Percentiles rank a stretch among this genome's conserved stretches.
These are phyloP conservation scores for Ceratocystis huliohia DNA, from an alignment of 2,329 filamentous ascomycete species.

Conservation along the genomic window DNA sequence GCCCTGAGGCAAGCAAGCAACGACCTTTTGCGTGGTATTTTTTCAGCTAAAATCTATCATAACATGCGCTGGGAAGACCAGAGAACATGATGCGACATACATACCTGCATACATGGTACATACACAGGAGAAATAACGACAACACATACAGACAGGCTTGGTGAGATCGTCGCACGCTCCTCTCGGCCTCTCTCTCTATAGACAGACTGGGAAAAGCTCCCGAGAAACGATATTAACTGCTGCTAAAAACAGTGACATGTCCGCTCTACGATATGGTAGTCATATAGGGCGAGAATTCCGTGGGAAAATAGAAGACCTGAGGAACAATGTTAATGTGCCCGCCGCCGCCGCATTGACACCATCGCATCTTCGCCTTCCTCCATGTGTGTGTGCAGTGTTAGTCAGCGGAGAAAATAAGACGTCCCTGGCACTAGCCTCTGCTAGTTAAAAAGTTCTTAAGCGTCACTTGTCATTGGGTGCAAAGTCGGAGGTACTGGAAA, in stretches of 20 bases:
- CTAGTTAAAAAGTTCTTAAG: background rate
- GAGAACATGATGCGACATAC: background rate
- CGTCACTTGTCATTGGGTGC: background rate
- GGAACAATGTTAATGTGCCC: background rate
- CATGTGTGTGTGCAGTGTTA: background rate
- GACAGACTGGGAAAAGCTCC: slow-evolving; percentile 1
- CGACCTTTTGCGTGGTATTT: background rate
- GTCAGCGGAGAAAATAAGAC: background rate
- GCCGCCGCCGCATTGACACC: background rate
- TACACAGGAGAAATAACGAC: background rate
- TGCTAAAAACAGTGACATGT: background rate
- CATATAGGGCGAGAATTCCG: background rate
- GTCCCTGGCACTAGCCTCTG: background rate
- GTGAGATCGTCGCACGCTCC: background rate
- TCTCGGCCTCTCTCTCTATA: background rate
- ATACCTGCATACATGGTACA: background rate
- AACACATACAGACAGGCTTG: background rate
- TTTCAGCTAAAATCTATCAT: background rate
- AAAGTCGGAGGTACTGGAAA: background rate
- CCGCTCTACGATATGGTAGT: background rate
- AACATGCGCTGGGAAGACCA: background rate
- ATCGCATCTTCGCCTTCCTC: background rate
- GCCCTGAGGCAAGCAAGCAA: background rate
- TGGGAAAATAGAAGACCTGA: background rate
- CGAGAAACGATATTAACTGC: background rate